Conservation (phyloP, 805 yeast genomes). For the Saccharomycopsis fodiens region DNA sequence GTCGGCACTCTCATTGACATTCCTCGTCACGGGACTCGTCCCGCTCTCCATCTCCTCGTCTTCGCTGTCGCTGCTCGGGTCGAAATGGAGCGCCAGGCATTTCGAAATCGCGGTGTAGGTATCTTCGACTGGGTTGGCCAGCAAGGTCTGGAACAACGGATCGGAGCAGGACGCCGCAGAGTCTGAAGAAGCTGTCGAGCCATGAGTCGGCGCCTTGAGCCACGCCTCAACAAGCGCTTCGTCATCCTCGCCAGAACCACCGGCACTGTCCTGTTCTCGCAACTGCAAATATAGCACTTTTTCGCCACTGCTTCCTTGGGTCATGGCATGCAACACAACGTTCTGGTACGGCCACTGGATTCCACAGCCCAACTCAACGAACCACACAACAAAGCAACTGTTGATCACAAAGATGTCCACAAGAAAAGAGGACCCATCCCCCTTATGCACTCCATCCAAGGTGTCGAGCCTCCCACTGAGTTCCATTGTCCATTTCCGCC, state of each 20-base stretch:
- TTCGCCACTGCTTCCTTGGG: slow-evolving; percentile 8
- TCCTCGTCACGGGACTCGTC: not conserved
- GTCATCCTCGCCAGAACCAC: slow-evolving; percentile 3
- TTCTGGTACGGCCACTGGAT: slow-evolving; percentile 29
- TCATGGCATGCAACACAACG: slow-evolving; percentile 23
- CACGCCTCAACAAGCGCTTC: slow-evolving; percentile 24
- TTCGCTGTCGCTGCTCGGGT: slow-evolving; percentile 12
- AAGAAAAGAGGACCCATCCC: slow-evolving; percentile 1
- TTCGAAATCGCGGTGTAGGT: slow-evolving; percentile 32
- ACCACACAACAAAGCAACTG: slow-evolving; percentile 33
- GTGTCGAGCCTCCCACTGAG: not conserved
- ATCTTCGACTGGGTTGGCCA: slow-evolving; percentile 31
- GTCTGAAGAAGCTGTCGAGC: slow-evolving; percentile 31
- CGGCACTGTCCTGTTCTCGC: not conserved
- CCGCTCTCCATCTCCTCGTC: not conserved
- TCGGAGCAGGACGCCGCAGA: slow-evolving; percentile 28
- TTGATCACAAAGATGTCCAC: slow-evolving; percentile 33
- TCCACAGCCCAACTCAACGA: slow-evolving; percentile 29
- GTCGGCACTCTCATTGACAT: not conserved
- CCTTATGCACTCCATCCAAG: not conserved
- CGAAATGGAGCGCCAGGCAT: slow-evolving; percentile 25
- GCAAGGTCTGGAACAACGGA: slow-evolving; percentile 17
- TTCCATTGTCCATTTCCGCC: slow-evolving; percentile 15
- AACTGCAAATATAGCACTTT: slow-evolving; percentile 20
- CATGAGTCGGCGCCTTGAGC: slow-evolving; percentile 30